Evolutionary conservation across 1,284 basidiomycete species (phyloP), one percentile per base, ranked within the genome.

Genomic region (Malassezia brasiliensis): DNA sequence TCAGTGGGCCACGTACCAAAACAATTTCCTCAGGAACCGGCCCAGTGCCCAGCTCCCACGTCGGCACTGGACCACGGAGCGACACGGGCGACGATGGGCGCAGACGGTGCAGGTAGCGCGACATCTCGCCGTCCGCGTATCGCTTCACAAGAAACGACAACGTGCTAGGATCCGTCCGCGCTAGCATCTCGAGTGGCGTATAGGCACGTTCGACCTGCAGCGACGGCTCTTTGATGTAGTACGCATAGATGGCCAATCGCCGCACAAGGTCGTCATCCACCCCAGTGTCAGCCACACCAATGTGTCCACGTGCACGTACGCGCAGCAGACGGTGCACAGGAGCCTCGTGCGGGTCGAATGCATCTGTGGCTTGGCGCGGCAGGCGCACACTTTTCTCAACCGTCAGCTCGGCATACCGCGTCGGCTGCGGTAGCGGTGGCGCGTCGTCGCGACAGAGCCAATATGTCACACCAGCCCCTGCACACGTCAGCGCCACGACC

Each of bases 141-240:
- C 59, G 59, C 51, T 60, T 60, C 11, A 56, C 34, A 2, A 56
- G 11, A 10, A 60, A 37, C 8, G 49, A 30, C 14, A 60, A n/a
- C 31, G 22, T 17, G 12, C 19, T n/a, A 0, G 39, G 19, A 9
- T 52, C 50, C 1, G 0, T 28, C 3, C 47, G 46, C 7, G 25
- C n/a, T 8, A 50, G 42, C 15, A 45, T 34, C 4, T 20, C 11
- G 1, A 60, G 46, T 2, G 59, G 59, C 11, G 59, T 60, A 32
- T 60, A 60, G 3, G 59, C 39, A 1, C 59, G 59, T 40, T 60
- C 59, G 22, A 60, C 46, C 37, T 60, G 59, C 9, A 60, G 40
- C 19, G 50, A 32, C 0, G 59, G 59, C 36, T 60, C 59, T 38
- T 60, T 56, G 7, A 56, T 32, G 35, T 56, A 56, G 50, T 48